These are phyloP conservation scores for Corinectria fuckeliana DNA, from an alignment of 2,329 filamentous ascomycete species.

Conservation along the genomic window DNA sequence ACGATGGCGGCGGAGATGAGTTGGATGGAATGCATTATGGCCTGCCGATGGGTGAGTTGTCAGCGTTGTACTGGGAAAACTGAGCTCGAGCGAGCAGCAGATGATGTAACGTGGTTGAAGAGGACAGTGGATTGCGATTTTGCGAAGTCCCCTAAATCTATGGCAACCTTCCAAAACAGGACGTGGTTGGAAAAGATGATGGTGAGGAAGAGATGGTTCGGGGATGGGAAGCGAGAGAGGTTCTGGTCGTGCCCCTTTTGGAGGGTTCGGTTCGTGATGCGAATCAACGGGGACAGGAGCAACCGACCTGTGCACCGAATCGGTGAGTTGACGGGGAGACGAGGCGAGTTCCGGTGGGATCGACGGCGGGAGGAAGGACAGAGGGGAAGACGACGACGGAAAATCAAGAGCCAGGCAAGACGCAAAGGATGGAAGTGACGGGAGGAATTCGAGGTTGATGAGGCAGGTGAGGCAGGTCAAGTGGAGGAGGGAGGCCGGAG, in stretches of 20 bases:
- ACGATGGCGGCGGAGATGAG: constrained; percentile 54
- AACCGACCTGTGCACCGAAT: constrained; percentile 31
- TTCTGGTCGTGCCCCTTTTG: constrained; percentile 12
- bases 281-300: constrained; percentile 2
- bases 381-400: neutral
- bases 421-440: neutral
- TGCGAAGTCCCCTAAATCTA: constrained; percentile 18
- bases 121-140: neutral
- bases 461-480: constrained; percentile 17
- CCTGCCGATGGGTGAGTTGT: constrained; percentile 32
- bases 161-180: constrained; percentile 19
- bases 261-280: neutral
- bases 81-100: neutral
- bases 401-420: constrained; percentile 10
- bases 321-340: constrained; percentile 16
- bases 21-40: constrained; percentile 56
- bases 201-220: constrained; percentile 4
- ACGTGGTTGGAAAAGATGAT: constrained; percentile 21
- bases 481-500: constrained; percentile 18
- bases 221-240: neutral
- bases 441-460: constrained; percentile 19
- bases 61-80: constrained; percentile 18
- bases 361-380: constrained; percentile 12
- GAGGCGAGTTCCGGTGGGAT: constrained; percentile 20
- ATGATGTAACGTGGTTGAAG: neutral